Evolutionary conservation across 2,329 filamentous ascomycete species (phyloP).

Genomic region (Xylaria polymorpha): DNA sequence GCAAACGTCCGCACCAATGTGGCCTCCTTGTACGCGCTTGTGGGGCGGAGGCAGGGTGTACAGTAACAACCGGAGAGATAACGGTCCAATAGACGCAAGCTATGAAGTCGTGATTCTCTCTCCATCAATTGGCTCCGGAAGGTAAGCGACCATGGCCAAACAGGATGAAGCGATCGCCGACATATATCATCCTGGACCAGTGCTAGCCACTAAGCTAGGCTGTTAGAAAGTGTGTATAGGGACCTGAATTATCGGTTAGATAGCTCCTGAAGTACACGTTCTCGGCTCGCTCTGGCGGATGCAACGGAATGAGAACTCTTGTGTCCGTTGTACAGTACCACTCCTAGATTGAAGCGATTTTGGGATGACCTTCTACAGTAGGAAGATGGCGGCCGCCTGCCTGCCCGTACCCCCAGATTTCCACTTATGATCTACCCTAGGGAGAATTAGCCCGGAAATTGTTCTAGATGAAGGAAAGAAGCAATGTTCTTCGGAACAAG

Average conservation of each 20-base stretch:
- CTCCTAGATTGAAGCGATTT: constrained; percentile 17
- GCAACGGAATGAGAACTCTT: constrained; percentile 26
- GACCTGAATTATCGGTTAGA: constrained; percentile 24
- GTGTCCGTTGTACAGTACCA: constrained; percentile 8
- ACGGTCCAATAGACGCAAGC: constrained; percentile 33
- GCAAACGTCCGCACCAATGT: constrained; percentile 32
- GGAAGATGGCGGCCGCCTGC: constrained; percentile 4
- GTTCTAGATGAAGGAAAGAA: constrained; percentile 37
- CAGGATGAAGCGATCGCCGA: constrained; percentile 32
- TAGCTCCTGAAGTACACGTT: constrained; percentile 16
- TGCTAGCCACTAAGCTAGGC: constrained; percentile 12
- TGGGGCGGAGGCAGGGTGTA: constrained; percentile 14
- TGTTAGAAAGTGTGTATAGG: constrained; percentile 5
- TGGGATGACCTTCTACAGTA: constrained; percentile 1
- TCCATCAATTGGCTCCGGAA: constrained; percentile 36
- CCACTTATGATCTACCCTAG: constrained; percentile 36
- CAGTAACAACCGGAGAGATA: constrained; percentile 9
- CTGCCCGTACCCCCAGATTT: constrained; percentile 35
- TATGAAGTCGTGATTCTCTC: constrained; percentile 14
- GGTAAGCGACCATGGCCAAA: constrained; percentile 38
- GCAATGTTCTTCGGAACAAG: constrained; percentile 32
- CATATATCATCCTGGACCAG: constrained; percentile 15
- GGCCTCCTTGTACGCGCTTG: constrained; percentile 38
- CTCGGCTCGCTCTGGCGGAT: constrained; percentile 35
- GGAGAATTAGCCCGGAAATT: constrained; percentile 40